These are phyloP conservation scores for Letharia lupina DNA, from an alignment of 495 filamentous ascomycete species.

Conservation along the genomic window DNA sequence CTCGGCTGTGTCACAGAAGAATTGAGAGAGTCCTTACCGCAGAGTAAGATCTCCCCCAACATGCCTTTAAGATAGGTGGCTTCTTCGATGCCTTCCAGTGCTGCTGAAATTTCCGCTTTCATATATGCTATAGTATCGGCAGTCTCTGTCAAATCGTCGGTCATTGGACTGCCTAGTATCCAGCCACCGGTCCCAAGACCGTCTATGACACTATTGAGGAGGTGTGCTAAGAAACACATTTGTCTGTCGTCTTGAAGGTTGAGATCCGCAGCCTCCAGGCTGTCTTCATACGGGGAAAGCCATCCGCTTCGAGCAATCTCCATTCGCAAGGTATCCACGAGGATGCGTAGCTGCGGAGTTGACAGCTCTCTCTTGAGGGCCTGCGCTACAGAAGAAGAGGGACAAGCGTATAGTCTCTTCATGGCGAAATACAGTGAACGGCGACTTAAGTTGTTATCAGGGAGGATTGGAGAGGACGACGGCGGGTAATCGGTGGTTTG, in stretches of 20 bases:
- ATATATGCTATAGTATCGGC: constrained; percentile 56
- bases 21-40: constrained; percentile 42
- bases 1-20: constrained; percentile 14
- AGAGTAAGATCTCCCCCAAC: constrained; percentile 61
- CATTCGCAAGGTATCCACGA: constrained; percentile 64
- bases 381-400: constrained; percentile 45
- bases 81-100: constrained; percentile 69
- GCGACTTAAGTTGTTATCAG: constrained; percentile 16
- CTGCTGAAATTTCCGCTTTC: constrained; percentile 64
- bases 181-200: constrained; percentile 76
- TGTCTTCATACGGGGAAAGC: constrained; percentile 58
- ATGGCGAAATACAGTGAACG: constrained; percentile 9
- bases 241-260: constrained; percentile 43
- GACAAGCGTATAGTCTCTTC: constrained; percentile 54
- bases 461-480: constrained; percentile 16
- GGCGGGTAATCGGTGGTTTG: not conserved
- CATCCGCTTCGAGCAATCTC: constrained; percentile 58
- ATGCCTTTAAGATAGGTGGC: constrained; percentile 59
- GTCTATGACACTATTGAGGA: constrained; percentile 72
- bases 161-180: constrained; percentile 54
- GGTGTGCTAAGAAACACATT: constrained; percentile 45
- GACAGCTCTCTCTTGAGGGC: constrained; percentile 58
- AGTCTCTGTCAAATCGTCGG: constrained; percentile 47
- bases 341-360: constrained; percentile 57
- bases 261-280: constrained; percentile 45